Conservation (phyloP, 176 grass and related monocot genomes). For the Pontederia paniculata region DNA sequence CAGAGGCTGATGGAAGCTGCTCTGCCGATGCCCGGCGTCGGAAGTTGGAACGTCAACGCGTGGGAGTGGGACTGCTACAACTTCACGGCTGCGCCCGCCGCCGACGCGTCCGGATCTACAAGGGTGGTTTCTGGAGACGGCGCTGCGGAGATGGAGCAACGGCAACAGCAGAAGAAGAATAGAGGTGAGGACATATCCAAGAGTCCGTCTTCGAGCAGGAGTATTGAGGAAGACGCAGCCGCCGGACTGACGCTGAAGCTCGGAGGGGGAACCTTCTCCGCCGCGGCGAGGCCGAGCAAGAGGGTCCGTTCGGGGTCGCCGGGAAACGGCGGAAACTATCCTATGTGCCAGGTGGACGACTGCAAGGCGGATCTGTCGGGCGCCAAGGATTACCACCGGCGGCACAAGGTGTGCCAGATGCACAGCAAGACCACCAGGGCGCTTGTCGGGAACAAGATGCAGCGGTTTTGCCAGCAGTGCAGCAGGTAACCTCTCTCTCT, state of each 20-base stretch:
- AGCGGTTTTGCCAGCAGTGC: conserved; percentile 98
- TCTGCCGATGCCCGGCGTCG: conserved; percentile 6
- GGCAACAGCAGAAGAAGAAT: conserved; percentile 24
- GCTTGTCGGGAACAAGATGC: conserved; percentile 71
- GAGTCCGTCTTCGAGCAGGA: conserved; percentile 2
- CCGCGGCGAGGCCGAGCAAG: conserved; percentile 50
- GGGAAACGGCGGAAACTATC: conserved; percentile 44
- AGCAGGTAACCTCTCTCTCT: conserved; percentile 52
- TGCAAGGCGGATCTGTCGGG: conserved; percentile 71
- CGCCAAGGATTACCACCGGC: conserved; percentile 87
- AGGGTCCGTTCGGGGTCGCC: conserved; percentile 72
- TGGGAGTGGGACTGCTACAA: conserved; percentile 89
- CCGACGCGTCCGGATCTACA: conserved; percentile 9
- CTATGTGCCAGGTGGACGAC: conserved; percentile 98
- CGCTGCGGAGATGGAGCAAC: neutral
- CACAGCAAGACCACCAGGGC: conserved; percentile 91
- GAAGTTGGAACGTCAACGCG: conserved; percentile 69
- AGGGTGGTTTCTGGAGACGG: conserved; percentile 11
- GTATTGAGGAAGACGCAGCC: conserved; percentile 6
- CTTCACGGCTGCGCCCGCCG: conserved; percentile 43
- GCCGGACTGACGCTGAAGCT: conserved; percentile 43
- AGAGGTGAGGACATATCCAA: neutral
- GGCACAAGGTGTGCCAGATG: conserved; percentile 87
- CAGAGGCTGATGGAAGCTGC: conserved; percentile 18
- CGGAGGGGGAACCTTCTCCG: conserved; percentile 13